Base-by-base conservation (phyloP, 805 yeast genomes). In the Candida easanensis region DNA sequence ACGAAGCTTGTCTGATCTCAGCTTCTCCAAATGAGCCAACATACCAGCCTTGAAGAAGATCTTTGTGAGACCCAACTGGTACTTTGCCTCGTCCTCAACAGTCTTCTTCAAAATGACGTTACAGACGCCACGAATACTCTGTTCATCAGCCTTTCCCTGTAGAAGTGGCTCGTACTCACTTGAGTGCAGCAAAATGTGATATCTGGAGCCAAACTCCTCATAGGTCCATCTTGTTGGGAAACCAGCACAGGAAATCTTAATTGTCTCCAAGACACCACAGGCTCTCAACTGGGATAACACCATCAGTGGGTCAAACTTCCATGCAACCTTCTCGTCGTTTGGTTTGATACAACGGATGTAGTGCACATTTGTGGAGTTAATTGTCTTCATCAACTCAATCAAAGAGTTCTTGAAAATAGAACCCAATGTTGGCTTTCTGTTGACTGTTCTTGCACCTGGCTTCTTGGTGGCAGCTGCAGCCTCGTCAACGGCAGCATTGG, bases 311-410 rank as follows among this genome's bases (percentile, higher is more conserved):
- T 89, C 96, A 65, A 91, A 91, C 62, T 82, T 84, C 98, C 99
- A 91, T 2, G 98, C 96, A 48, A 80, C 83, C 65, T 93, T 91
- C 51, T 81, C 82, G 58, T 89, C 97, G 63, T 91, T 91, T 5
- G 99, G 98, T 65, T 91, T 91, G 62, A 93, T 91, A 73, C 99
- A 91, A 62, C 99, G 84, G 61, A 91, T 91, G 60, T 91, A 91
- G 64, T 91, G 99, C 30, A 84, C 99, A 63, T 93, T 91, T 2
- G 98, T 91, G 1, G 96, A 85, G 63, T 91, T 80, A 45, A 91
- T 91, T 0, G 98, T 91, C 28, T 69, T 70, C 99, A 93, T 91
- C 53, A 91, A 77, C 56, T 91, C 97, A 56, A 89, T 86, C 66
- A 91, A 75, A 2, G 97, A 91, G 43, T 80, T 81, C 63, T 91